phyloP scores from a whole-genome alignment of 352 stramenopile genomes.

The Phytophthora hybrid region DNA sequence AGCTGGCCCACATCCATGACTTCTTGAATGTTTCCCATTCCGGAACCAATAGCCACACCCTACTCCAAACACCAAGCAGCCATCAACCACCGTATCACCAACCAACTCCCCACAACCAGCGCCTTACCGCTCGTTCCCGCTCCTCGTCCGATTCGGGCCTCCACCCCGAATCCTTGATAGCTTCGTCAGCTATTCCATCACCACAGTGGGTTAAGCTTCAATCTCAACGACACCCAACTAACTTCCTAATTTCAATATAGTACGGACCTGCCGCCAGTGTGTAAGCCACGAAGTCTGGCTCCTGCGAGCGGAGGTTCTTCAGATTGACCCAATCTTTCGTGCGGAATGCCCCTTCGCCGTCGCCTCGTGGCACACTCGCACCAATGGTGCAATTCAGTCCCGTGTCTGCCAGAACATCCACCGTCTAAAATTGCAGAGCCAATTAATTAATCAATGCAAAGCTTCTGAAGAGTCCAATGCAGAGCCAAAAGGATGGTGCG shows the following conservation, averaged over 20 bases:
- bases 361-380: conserved; percentile 70
- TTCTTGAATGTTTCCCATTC: conserved; percentile 90
- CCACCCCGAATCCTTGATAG: conserved; percentile 82
- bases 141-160: conserved; percentile 68
- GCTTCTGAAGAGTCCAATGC: neutral
- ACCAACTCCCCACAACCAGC: neutral
- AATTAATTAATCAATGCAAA: neutral
- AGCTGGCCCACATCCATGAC: conserved; percentile 81
- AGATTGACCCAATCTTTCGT: conserved; percentile 76
- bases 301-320: conserved; percentile 73
- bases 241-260: neutral
- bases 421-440: conserved; percentile 37
- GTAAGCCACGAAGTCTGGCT: conserved; percentile 90
- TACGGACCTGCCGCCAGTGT: conserved; percentile 75
- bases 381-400: conserved; percentile 78
- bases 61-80: conserved; percentile 26
- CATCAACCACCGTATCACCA: neutral
- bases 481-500: neutral
- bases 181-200: conserved; percentile 68
- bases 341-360: conserved; percentile 61
- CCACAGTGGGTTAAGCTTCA: conserved; percentile 17
- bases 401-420: conserved; percentile 64
- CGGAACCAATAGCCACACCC: conserved; percentile 86
- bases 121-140: conserved; percentile 64
- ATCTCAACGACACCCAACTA: neutral